phyloP scores from a whole-genome alignment of 768 basidiomycete genomes.

The Pseudohyphozyma bogoriensis region DNA sequence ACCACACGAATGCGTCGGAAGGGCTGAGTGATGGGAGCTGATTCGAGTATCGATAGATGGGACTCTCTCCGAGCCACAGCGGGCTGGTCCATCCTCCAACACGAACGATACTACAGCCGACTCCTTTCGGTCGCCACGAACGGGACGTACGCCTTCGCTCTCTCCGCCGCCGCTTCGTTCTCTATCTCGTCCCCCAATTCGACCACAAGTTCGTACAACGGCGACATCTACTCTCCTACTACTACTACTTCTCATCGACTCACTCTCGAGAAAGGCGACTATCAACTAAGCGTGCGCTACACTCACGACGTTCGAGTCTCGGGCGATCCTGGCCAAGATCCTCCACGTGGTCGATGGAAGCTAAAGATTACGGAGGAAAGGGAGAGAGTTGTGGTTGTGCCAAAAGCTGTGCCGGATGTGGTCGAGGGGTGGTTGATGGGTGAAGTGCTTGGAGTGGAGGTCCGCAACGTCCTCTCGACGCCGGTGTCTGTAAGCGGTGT shows the following conservation, averaged over 20 bases:
- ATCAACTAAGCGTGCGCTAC: not conserved
- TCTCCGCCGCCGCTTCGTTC: not conserved
- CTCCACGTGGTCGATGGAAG: not conserved
- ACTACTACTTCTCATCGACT: not conserved
- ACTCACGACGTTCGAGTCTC: not conserved
- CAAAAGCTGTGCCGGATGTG: not conserved
- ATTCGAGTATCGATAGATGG: not conserved
- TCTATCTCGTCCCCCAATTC: not conserved
- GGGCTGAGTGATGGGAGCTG: not conserved
- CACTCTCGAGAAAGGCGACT: not conserved
- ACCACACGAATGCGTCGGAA: not conserved
- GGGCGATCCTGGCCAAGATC: not conserved
- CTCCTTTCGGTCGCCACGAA: not conserved
- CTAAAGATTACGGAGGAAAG: not conserved
- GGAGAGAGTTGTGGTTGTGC: not conserved
- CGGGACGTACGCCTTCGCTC: not conserved
- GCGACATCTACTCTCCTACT: slow-evolving; percentile 3
- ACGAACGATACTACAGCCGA: not conserved
- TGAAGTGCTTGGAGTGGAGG: not conserved
- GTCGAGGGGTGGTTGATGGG: not conserved
- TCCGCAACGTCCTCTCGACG: not conserved
- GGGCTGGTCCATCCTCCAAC: not conserved
- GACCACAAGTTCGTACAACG: not conserved
- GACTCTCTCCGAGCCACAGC: not conserved
- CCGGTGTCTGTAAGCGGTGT: not conserved